Percentiles rank a stretch among this genome's conserved stretches.
Evolutionary conservation across 2,329 filamentous ascomycete species (phyloP).

Genomic region (Phialophora expanda): DNA sequence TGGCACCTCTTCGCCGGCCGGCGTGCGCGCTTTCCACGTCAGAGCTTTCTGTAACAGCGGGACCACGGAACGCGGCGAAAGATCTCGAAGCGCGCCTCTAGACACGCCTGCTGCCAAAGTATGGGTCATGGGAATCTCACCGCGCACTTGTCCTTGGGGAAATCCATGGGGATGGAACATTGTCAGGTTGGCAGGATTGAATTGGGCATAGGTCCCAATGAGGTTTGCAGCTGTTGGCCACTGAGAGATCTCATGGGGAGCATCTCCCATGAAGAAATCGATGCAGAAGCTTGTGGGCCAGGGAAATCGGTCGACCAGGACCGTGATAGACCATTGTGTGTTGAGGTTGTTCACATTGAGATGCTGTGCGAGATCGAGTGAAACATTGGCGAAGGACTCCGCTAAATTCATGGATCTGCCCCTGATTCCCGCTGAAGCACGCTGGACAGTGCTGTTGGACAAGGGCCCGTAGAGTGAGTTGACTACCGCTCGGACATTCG

Average conservation of each 20-base stretch:
- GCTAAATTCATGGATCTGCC: conserved; percentile 40
- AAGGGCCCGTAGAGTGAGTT: conserved; percentile 65
- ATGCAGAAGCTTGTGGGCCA: conserved; percentile 67
- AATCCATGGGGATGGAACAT: conserved; percentile 28
- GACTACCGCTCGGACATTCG: conserved; percentile 58
- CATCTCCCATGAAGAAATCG: conserved; percentile 69
- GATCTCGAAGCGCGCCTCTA: conserved; percentile 33
- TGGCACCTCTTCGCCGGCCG: conserved; percentile 30
- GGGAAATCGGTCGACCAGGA: conserved; percentile 60
- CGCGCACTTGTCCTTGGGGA: conserved; percentile 26
- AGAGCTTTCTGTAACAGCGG: conserved; percentile 35
- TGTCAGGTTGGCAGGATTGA: conserved; percentile 42
- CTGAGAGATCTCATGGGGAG: conserved; percentile 50
- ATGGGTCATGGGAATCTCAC: conserved; percentile 38
- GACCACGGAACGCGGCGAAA: conserved; percentile 30
- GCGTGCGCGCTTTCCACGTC: conserved; percentile 31
- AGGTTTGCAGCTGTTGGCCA: conserved; percentile 64
- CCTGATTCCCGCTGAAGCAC: conserved; percentile 40
- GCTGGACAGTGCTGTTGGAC: conserved; percentile 19
- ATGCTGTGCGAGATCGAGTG: conserved; percentile 27
- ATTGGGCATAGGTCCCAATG: conserved; percentile 66
- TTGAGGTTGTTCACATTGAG: conserved; percentile 43
- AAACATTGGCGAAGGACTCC: conserved; percentile 44
- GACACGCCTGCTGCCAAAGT: conserved; percentile 33
- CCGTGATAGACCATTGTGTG: conserved; percentile 69